Percentiles rank a stretch among this genome's conserved stretches.
Evolutionary conservation across 164 flowering plant species (phyloP).

Genomic region (Macadamia integrifolia): DNA sequence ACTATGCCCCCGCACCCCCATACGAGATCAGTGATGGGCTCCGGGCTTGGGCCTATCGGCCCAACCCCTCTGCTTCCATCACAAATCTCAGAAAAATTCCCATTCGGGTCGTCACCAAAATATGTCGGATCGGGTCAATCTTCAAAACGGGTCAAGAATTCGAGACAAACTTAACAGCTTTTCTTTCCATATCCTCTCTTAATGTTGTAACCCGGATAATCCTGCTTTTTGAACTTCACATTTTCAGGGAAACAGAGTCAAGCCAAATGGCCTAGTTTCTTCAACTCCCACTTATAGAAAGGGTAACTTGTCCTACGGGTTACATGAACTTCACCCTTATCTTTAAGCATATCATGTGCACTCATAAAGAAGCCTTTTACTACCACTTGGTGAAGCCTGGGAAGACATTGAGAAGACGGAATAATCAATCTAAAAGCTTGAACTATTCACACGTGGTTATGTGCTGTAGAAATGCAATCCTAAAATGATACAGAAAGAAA

Average conservation of each 20-base stretch:
- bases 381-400: constrained; percentile 19
- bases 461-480: too few species aligned
- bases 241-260: constrained; percentile 1
- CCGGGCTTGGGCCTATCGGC: too few species aligned
- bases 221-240: background rate
- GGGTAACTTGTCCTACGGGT: constrained; percentile 5
- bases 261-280: background rate
- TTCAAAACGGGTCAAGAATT: too few species aligned
- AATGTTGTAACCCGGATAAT: constrained; percentile 6
- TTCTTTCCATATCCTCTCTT: constrained; percentile 2
- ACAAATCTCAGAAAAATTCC: too few species aligned
- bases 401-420: background rate
- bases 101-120: too few species aligned
- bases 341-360: constrained; percentile 1
- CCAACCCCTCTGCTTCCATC: too few species aligned
- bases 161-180: background rate
- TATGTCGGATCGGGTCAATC: too few species aligned
- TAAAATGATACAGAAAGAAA: too few species aligned
- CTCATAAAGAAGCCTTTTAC: constrained; percentile 20
- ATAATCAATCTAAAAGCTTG: too few species aligned
- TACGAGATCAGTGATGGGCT: too few species aligned
- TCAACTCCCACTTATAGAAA: background rate
- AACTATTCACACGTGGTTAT: too few species aligned
- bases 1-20: too few species aligned
- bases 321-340: background rate